A percentile compares a stretch with the other conserved stretches of the same genome.
Conservation (phyloP, 345 rosid species). For the Hevea brasiliensis region DNA sequence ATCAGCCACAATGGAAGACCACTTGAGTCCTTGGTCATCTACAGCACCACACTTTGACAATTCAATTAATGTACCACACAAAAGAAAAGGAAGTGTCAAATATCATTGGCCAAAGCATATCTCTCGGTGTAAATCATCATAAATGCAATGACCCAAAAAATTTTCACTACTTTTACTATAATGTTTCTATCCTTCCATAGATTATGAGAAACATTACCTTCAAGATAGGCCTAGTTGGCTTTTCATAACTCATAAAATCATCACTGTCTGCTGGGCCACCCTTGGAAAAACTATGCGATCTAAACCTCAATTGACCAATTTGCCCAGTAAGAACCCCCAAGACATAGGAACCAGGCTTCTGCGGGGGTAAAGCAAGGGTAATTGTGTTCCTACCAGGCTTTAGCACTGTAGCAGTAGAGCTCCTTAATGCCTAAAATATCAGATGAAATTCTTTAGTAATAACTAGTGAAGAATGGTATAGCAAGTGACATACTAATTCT, state of each 20-base stretch:
- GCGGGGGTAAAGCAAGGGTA: constrained; percentile 79
- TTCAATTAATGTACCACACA: not conserved
- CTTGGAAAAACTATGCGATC: constrained; percentile 96
- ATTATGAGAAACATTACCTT: constrained; percentile 53
- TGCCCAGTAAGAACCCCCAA: constrained; percentile 94
- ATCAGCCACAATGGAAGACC: not conserved
- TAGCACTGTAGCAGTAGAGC: constrained; percentile 65
- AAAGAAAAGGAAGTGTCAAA: not conserved
- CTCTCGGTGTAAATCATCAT: not conserved
- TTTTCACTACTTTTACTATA: not conserved
- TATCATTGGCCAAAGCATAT: not conserved
- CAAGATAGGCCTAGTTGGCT: constrained; percentile 85
- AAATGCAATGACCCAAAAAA: not conserved
- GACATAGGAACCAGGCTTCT: constrained; percentile 90
- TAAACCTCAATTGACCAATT: constrained; percentile 84
- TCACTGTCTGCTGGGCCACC: constrained; percentile 95
- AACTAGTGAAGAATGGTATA: constrained; percentile 1
- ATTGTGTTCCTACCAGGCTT: constrained; percentile 75
- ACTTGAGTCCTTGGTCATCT: constrained; percentile 6
- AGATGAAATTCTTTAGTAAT: constrained; percentile 16
- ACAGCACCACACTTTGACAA: not conserved
- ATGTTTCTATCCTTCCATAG: not conserved
- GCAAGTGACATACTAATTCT: not conserved
- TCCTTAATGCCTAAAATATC: constrained; percentile 71
- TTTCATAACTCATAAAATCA: constrained; percentile 97